Percentiles rank a stretch among this genome's conserved stretches.
phyloP scores from a whole-genome alignment of 306 rosid species.

The Echinosophora koreensis region DNA sequence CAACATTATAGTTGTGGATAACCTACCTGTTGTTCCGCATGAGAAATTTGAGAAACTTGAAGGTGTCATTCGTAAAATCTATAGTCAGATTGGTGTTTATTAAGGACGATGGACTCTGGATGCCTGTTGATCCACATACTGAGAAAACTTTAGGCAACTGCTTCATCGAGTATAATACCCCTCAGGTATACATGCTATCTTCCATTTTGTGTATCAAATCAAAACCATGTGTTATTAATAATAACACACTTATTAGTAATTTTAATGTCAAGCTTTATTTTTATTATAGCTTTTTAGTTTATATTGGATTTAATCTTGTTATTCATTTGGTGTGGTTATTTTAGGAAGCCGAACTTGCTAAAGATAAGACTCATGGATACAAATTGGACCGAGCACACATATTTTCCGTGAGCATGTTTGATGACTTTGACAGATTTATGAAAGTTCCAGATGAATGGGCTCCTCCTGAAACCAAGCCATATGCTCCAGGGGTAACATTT shows the following conservation, averaged over 20 bases:
- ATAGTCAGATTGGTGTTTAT: slow-evolving; percentile 78
- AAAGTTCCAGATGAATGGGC: slow-evolving; percentile 92
- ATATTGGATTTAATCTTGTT: background rate
- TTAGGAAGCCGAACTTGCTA: slow-evolving; percentile 96
- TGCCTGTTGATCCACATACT: slow-evolving; percentile 74
- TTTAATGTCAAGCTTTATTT: background rate
- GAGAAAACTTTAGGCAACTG: slow-evolving; percentile 73
- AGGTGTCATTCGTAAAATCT: slow-evolving; percentile 74
- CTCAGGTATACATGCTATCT: slow-evolving; percentile 55
- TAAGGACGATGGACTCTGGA: slow-evolving; percentile 81
- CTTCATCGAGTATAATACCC: slow-evolving; percentile 80
- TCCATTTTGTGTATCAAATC: background rate
- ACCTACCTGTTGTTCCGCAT: slow-evolving; percentile 74
- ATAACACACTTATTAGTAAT: background rate
- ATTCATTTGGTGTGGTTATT: background rate
- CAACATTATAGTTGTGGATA: slow-evolving; percentile 77
- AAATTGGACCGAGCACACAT: slow-evolving; percentile 83
- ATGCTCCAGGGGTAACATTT: slow-evolving; percentile 74
- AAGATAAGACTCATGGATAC: slow-evolving; percentile 88
- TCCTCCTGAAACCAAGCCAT: slow-evolving; percentile 75
- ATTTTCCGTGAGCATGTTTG: slow-evolving; percentile 81
- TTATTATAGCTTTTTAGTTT: background rate
- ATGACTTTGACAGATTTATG: slow-evolving; percentile 81
- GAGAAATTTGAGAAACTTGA: slow-evolving; percentile 83
- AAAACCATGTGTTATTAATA: background rate